Percentiles rank a stretch among this genome's conserved stretches.
These are phyloP conservation scores for Eremothecium cymbalariae DNA, from an alignment of 1,139 yeast species.

Conservation along the genomic window DNA sequence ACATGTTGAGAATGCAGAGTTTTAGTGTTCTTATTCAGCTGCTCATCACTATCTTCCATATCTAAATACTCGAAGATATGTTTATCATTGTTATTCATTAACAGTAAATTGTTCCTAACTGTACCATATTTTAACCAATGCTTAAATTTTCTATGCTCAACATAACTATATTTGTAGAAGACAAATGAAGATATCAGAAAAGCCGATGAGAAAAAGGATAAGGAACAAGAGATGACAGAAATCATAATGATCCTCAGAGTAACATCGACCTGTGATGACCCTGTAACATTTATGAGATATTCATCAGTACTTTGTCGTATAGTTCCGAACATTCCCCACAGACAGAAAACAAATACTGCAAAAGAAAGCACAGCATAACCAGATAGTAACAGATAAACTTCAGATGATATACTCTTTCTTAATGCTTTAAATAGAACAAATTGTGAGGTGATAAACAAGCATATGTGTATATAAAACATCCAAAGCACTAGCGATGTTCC, in stretches of 20 bases:
- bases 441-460: slow-evolving; percentile 2
- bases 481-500: slow-evolving; percentile 1
- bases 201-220: slow-evolving; percentile 1
- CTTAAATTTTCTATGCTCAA: slow-evolving; percentile 2
- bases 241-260: slow-evolving; percentile 1
- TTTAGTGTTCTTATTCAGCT: too few relatives aligned
- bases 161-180: slow-evolving; percentile 4
- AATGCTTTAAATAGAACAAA: slow-evolving; percentile 3
- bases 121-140: slow-evolving; percentile 4
- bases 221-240: slow-evolving; percentile 1
- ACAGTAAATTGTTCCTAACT: slow-evolving; percentile 3
- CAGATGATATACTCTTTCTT: slow-evolving; percentile 1
- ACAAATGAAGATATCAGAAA: slow-evolving; percentile 1
- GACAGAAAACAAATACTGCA: not conserved
- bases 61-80: slow-evolving; percentile 4
- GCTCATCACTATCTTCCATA: too few relatives aligned
- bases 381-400: slow-evolving; percentile 1
- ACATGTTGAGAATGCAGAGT: too few relatives aligned
- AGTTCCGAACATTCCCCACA: slow-evolving; percentile 4
- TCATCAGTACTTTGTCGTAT: slow-evolving; percentile 2
- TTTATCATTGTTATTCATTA: slow-evolving; percentile 3
- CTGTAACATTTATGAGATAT: slow-evolving; percentile 1
- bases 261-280: slow-evolving; percentile 2
- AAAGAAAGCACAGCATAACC: slow-evolving; percentile 1
- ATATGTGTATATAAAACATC: slow-evolving; percentile 4